These are phyloP conservation scores for Sugiyamaella mastotermitis DNA, from an alignment of 805 yeast genomes.

Conservation along the genomic window DNA sequence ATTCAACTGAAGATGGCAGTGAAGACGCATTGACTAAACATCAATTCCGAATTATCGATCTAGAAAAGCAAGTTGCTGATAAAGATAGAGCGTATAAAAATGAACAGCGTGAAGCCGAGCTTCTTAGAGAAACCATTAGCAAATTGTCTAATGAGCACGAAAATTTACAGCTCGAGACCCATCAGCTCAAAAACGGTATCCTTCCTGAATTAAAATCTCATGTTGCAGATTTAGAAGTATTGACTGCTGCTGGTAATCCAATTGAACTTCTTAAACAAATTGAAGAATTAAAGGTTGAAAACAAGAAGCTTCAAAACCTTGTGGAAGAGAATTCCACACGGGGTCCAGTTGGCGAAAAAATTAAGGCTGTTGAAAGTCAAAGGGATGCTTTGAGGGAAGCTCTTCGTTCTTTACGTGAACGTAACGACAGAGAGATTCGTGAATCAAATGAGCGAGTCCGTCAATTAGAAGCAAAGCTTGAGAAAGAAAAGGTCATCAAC, in stretches of 20 bases:
- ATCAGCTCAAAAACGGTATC: slow-evolving; percentile 20
- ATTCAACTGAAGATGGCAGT: slow-evolving; percentile 11
- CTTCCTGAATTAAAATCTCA: slow-evolving; percentile 22
- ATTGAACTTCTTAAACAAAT: slow-evolving; percentile 27
- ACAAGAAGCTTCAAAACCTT: slow-evolving; percentile 25
- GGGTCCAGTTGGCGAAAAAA: slow-evolving; percentile 32
- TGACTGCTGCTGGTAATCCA: slow-evolving; percentile 24
- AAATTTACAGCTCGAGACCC: slow-evolving; percentile 20
- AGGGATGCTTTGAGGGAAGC: slow-evolving; percentile 36
- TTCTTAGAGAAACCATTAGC: slow-evolving; percentile 24
- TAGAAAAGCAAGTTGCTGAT: slow-evolving; percentile 27
- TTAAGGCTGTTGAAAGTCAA: slow-evolving; percentile 30
- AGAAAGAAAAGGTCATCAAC: slow-evolving; percentile 20
- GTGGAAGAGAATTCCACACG: slow-evolving; percentile 27
- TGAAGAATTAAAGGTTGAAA: slow-evolving; percentile 29
- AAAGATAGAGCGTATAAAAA: slow-evolving; percentile 18
- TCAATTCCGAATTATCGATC: slow-evolving; percentile 19
- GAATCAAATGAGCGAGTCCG: slow-evolving; percentile 25
- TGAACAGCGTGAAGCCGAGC: slow-evolving; percentile 20
- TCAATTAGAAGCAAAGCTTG: slow-evolving; percentile 25
- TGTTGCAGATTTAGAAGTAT: slow-evolving; percentile 21
- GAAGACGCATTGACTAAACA: slow-evolving; percentile 5
- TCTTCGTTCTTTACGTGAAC: slow-evolving; percentile 33
- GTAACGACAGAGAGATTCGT: slow-evolving; percentile 33
- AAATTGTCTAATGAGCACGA: slow-evolving; percentile 26